These are phyloP conservation scores for Ligustrum vulgare DNA, from an alignment of 257 asterid genomes.

Conservation along the genomic window DNA sequence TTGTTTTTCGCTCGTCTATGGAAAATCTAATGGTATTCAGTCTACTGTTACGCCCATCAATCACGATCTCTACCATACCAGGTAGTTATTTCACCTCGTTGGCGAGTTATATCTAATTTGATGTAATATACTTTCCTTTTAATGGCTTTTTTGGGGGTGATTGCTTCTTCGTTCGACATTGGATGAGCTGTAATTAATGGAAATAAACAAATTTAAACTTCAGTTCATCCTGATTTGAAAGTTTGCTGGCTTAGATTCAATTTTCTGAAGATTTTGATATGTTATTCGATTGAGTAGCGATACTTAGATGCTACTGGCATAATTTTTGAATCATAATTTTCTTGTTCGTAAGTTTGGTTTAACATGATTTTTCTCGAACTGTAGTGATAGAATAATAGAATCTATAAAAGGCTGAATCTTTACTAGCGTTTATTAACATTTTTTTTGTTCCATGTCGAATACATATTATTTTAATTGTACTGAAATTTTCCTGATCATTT, in stretches of 20 bases:
- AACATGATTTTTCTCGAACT: neutral
- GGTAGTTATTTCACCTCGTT: conserved; percentile 31
- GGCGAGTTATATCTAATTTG: neutral
- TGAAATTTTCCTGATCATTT: neutral
- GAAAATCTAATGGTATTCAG: conserved; percentile 42
- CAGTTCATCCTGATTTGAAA: conserved; percentile 22
- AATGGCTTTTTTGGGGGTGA: neutral
- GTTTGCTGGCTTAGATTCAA: conserved; percentile 24
- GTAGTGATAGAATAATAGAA: neutral
- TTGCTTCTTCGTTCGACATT: conserved; percentile 20
- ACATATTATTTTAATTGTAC: neutral
- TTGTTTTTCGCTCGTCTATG: conserved; percentile 34
- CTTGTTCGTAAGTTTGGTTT: neutral
- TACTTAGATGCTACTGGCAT: neutral
- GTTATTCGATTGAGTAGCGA: conserved; percentile 6
- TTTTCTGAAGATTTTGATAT: conserved; percentile 4
- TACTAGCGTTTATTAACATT: neutral
- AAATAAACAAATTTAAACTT: conserved; percentile 3
- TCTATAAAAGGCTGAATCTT: conserved; percentile 7
- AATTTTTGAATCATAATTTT: neutral
- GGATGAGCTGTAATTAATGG: conserved; percentile 22
- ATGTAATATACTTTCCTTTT: conserved; percentile 13
- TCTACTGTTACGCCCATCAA: conserved; percentile 66
- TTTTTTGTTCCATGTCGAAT: neutral
- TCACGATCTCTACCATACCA: conserved; percentile 86